Evolutionary conservation across 1,284 basidiomycete genomes (phyloP).

Genomic region (Heimioporus punctisporus): DNA sequence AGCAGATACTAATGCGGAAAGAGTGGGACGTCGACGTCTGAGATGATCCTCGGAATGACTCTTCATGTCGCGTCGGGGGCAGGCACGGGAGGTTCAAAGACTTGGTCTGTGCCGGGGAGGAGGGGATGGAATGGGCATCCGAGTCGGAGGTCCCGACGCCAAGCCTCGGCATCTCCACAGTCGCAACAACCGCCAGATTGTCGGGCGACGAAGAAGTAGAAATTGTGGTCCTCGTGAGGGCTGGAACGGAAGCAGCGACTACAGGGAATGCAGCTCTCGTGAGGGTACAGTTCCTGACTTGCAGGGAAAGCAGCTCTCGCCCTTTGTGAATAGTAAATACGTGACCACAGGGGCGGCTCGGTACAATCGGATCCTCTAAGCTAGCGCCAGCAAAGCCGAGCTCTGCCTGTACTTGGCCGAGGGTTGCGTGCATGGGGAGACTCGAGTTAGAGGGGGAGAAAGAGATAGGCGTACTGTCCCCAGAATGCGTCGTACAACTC

Average conservation of each 20-base stretch:
- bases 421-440: conserved; percentile 58
- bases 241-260: conserved; percentile 86
- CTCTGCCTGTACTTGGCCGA: conserved; percentile 69
- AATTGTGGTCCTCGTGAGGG: conserved; percentile 84
- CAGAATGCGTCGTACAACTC: conserved; percentile 82
- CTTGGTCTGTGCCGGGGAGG: conserved; percentile 9
- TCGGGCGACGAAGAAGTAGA: conserved; percentile 90
- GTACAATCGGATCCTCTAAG: conserved; percentile 56
- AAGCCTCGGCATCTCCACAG: conserved; percentile 90
- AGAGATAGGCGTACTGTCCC: conserved; percentile 70
- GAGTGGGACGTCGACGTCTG: conserved; percentile 53
- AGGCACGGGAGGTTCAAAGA: conserved; percentile 9
- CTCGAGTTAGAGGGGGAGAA: conserved; percentile 65
- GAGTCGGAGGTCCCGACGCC: conserved; percentile 57
- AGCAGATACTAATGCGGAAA: conserved; percentile 61
- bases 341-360: conserved; percentile 72
- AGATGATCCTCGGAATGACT: conserved; percentile 32
- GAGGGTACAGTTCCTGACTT: conserved; percentile 92
- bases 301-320: conserved; percentile 90
- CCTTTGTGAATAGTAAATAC: conserved; percentile 51
- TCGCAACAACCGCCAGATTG: conserved; percentile 93
- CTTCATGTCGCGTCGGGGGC: conserved; percentile 36
- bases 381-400: conserved; percentile 56
- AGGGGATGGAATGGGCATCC: conserved; percentile 73
- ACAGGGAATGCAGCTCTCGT: conserved; percentile 90